Conservation (phyloP, 345 rosid species). For the Clausena lansium region DNA sequence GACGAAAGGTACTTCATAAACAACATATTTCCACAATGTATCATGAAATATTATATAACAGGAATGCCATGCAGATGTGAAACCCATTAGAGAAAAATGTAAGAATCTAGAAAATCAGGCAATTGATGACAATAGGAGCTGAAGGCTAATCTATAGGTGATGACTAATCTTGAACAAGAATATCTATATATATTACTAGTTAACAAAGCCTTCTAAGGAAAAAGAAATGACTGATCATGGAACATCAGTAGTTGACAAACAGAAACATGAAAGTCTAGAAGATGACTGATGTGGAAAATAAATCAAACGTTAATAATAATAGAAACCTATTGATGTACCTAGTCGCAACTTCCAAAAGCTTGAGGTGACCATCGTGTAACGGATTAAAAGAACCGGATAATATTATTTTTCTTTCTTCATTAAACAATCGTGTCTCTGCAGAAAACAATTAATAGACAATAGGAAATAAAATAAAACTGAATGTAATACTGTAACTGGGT, state of each 20-base stretch:
- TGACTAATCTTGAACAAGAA: background rate
- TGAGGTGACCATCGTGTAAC: slow-evolving; percentile 83
- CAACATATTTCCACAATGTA: background rate
- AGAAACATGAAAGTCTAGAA: background rate
- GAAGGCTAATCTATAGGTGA: background rate
- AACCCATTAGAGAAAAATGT: background rate
- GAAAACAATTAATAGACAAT: slow-evolving; percentile 21
- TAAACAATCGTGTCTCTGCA: slow-evolving; percentile 37
- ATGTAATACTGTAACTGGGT: background rate
- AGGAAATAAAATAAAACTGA: background rate
- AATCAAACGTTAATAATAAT: background rate
- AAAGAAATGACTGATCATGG: background rate
- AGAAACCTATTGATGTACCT: slow-evolving; percentile 45
- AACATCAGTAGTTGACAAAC: background rate
- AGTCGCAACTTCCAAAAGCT: slow-evolving; percentile 88
- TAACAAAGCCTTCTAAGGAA: background rate
- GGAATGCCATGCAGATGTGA: background rate
- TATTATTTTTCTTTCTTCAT: slow-evolving; percentile 70
- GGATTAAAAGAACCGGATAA: slow-evolving; percentile 94
- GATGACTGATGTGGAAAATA: background rate
- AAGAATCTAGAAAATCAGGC: background rate
- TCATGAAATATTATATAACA: background rate
- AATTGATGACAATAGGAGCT: background rate
- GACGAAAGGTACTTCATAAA: slow-evolving; percentile 10
- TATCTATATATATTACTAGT: background rate